Evolutionary conservation across 2,329 filamentous ascomycete genomes (phyloP).

Genomic region (Emmonsia crescens): DNA sequence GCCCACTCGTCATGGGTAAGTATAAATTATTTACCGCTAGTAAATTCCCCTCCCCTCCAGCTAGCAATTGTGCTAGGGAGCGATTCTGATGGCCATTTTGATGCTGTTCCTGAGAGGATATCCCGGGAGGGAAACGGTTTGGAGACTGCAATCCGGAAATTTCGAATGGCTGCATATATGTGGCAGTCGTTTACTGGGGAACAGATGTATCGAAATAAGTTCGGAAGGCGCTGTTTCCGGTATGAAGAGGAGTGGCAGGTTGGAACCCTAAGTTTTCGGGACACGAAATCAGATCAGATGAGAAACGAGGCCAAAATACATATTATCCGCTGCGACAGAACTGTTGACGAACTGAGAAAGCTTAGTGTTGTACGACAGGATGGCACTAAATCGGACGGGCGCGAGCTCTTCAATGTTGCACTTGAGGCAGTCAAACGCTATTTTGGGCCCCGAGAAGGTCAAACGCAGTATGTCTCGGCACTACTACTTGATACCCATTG

Average conservation of each 20-base stretch:
- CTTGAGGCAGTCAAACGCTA: slow-evolving; percentile 65
- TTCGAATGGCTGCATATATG: slow-evolving; percentile 86
- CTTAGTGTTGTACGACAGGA: slow-evolving; percentile 72
- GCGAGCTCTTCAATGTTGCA: slow-evolving; percentile 66
- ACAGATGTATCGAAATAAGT: slow-evolving; percentile 83
- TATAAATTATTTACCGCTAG: slow-evolving; percentile 75
- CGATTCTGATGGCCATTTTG: slow-evolving; percentile 78
- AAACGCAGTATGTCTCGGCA: slow-evolving; percentile 80
- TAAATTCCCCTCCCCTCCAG: slow-evolving; percentile 71
- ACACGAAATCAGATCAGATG: slow-evolving; percentile 60
- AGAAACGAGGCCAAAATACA: slow-evolving; percentile 88
- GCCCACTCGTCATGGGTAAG: slow-evolving; percentile 71
- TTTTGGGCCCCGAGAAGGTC: slow-evolving; percentile 62
- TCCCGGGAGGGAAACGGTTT: slow-evolving; percentile 73
- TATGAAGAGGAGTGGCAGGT: slow-evolving; percentile 93
- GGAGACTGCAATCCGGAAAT: slow-evolving; percentile 74
- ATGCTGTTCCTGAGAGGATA: slow-evolving; percentile 63
- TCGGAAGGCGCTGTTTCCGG: slow-evolving; percentile 75
- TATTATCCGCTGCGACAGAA: slow-evolving; percentile 70
- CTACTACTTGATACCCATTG: slow-evolving; percentile 81
- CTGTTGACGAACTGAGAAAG: slow-evolving; percentile 70
- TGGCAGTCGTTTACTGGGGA: slow-evolving; percentile 97
- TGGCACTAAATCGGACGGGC: slow-evolving; percentile 54
- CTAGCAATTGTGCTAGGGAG: slow-evolving; percentile 78
- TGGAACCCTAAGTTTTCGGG: slow-evolving; percentile 66